Evolutionary conservation across 2,329 filamentous ascomycete species (phyloP), one percentile per base, ranked within the genome.

Genomic region (Claviceps quebecensis): DNA sequence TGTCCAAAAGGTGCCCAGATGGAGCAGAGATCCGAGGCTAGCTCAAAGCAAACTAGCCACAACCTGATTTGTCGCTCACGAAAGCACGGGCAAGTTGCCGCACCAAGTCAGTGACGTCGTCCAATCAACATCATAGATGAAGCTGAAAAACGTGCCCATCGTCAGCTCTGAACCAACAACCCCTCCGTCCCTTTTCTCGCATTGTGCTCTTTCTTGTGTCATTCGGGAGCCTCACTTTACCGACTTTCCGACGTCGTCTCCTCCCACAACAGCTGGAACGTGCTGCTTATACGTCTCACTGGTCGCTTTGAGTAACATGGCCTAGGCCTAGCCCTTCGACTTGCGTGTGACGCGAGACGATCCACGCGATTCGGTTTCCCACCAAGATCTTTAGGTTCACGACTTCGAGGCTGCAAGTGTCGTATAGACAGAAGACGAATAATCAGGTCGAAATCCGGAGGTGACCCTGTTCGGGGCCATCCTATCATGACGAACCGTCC

Each of bases 401-500:
- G 22, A 23, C 40, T 13, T 43, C 17, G 14, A 17, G 3, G 16
- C 29, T 2, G 16, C 19, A 13, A 19, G 17, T 39, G 8, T 8
- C 19, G 9, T 29, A 29, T 29, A 29, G 26, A 29, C 26, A 29
- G 26, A 29, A 9, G 26, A 9, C 2, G 26, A 29, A 9, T 9
- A 29, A 4, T 29, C 26, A 8, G 8, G 2, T 9, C 26, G 26
- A 29, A 29, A 9, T 29, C 26, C 8, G 26, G 26, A 29, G 26
- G 26, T 29, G 26, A 29, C 26, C 8, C 26, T 29, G 13, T 39
- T 29, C 37, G 29, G 39, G 14, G 11, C 16, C 44, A 7, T n/a
- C 49, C 56, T 29, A 50, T 44, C 26, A 54, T 53, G 37, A 49
- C 54, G 36, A 49, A 38, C 48, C 45, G 40, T n/a, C 39, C 51